Base-by-base conservation (phyloP, 2,329 filamentous ascomycete genomes). In the Fusarium burgessii region DNA sequence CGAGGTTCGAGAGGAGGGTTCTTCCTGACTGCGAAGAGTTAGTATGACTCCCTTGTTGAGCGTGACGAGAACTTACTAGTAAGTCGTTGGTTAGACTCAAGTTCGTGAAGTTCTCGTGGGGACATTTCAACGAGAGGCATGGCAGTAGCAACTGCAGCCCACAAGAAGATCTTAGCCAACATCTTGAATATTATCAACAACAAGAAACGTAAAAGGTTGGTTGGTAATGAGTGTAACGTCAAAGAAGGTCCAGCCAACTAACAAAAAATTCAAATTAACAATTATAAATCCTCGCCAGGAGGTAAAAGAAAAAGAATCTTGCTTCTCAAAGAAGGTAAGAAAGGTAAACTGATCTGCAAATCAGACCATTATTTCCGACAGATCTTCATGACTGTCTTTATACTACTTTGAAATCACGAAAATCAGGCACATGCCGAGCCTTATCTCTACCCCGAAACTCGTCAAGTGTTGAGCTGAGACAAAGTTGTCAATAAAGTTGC, bases 1-100 rank as follows among this genome's bases (percentile, higher is more conserved):
- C 71, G 59, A 3, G 32, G 45, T 7, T 58, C 18, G 9, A 71
- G 35, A 20, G 71, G 23, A 5, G 62, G 41, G 88, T 55, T 55
- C 27, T n/a, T 55, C 17, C 42, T 55, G 20, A 47, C 51, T 55
- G 20, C 12, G 13, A 41, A 17, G n/a, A 38, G 14, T 70, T 1
- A 52, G 25, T 12, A 5, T 36, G 20, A 3, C 8, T 32, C 10
- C 11, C 36, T 2, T 2, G 18, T 11, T 14, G 9, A 10, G 12
- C 4, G 4, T 20, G 15, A 2, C 6, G 9, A 17, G 9, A 4
- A 58, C 62, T 27, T 38, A 70, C 67, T 70, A 1, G 45, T 51
- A 42, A 70, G n/a, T 11, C 42, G 51, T 25, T 49, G 70, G 7
- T 38, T 41, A 3, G 23, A 20, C 14, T 58, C 38, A 9, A 67